These are phyloP conservation scores for Onygena corvina DNA, from an alignment of 2,329 filamentous ascomycete species.

Conservation along the genomic window DNA sequence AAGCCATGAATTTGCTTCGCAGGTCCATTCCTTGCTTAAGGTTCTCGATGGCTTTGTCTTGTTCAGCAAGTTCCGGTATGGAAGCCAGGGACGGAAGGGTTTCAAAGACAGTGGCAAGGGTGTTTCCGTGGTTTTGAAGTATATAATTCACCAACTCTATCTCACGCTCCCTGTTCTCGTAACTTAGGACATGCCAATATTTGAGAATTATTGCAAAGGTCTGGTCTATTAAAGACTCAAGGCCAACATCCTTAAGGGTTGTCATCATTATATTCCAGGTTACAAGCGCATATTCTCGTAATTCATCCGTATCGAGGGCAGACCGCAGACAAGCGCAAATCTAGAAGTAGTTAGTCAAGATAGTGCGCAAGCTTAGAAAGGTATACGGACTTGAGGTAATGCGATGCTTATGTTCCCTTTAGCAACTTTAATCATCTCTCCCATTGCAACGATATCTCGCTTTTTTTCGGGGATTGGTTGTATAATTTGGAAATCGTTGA, in stretches of 20 bases:
- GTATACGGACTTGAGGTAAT: slow-evolving; percentile 59
- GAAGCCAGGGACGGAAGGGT: slow-evolving; percentile 66
- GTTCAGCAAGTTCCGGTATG: slow-evolving; percentile 55
- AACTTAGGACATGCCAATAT: slow-evolving; percentile 61
- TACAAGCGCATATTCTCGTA: slow-evolving; percentile 67
- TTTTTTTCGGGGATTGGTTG: slow-evolving; percentile 56
- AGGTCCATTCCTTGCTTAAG: slow-evolving; percentile 55
- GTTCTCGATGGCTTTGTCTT: slow-evolving; percentile 53
- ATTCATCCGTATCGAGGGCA: slow-evolving; percentile 58
- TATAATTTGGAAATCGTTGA: slow-evolving; percentile 55
- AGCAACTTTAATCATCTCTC: slow-evolving; percentile 72
- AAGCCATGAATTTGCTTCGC: slow-evolving; percentile 56
- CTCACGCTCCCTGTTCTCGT: slow-evolving; percentile 46
- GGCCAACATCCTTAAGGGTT: slow-evolving; percentile 63
- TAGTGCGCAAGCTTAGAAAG: slow-evolving; percentile 9
- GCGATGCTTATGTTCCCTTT: slow-evolving; percentile 63
- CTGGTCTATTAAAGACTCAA: slow-evolving; percentile 69
- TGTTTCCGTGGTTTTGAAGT: slow-evolving; percentile 47
- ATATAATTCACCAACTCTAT: slow-evolving; percentile 53
- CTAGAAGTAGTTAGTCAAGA: slow-evolving; percentile 32
- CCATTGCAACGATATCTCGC: slow-evolving; percentile 68
- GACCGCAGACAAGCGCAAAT: slow-evolving; percentile 88
- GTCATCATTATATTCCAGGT: slow-evolving; percentile 74
- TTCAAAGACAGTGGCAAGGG: slow-evolving; percentile 56
- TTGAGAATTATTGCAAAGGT: slow-evolving; percentile 78